These are phyloP conservation scores for Ampelocalamus luodianensis DNA, from an alignment of 176 grass and related monocot genomes.

Conservation along the genomic window DNA sequence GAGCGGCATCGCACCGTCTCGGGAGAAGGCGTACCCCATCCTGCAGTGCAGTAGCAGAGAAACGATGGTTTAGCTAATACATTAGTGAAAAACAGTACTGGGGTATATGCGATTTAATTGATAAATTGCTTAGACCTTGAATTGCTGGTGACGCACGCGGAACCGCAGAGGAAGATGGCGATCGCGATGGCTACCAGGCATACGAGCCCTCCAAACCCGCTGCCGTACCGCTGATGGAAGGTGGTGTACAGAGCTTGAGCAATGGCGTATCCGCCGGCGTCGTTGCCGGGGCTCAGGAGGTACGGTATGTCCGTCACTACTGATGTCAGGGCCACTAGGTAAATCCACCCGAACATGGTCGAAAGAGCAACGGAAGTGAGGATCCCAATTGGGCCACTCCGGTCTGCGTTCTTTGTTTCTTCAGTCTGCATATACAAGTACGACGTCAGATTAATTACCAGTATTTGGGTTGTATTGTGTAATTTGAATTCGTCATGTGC, in stretches of 20 bases:
- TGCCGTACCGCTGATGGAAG: conserved; percentile 61
- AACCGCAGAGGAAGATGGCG: conserved; percentile 62
- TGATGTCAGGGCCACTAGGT: conserved; percentile 56
- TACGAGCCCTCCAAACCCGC: conserved; percentile 53
- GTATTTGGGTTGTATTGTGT: not conserved
- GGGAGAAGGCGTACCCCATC: conserved; percentile 70
- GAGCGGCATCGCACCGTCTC: conserved; percentile 69
- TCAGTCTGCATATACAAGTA: conserved; percentile 41
- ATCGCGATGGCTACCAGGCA: conserved; percentile 60
- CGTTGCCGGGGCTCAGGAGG: conserved; percentile 54
- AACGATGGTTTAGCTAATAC: not conserved
- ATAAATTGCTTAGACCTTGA: not conserved
- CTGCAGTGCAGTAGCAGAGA: not conserved
- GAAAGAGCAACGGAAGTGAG: conserved; percentile 58
- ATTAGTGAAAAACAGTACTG: not conserved
- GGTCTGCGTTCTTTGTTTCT: conserved; percentile 77
- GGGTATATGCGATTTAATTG: not conserved
- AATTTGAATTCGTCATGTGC: not conserved
- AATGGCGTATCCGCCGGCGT: conserved; percentile 75
- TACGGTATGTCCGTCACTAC: conserved; percentile 61
- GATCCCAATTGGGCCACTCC: conserved; percentile 67
- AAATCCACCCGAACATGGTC: conserved; percentile 60
- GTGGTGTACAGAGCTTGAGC: conserved; percentile 59
- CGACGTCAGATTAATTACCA: not conserved
- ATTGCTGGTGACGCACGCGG: conserved; percentile 53